A percentile compares a stretch with the other conserved stretches of the same genome.
phyloP scores from a whole-genome alignment of 192 early-diverging fungal species.

The Rhizoclosmatium globosum region DNA sequence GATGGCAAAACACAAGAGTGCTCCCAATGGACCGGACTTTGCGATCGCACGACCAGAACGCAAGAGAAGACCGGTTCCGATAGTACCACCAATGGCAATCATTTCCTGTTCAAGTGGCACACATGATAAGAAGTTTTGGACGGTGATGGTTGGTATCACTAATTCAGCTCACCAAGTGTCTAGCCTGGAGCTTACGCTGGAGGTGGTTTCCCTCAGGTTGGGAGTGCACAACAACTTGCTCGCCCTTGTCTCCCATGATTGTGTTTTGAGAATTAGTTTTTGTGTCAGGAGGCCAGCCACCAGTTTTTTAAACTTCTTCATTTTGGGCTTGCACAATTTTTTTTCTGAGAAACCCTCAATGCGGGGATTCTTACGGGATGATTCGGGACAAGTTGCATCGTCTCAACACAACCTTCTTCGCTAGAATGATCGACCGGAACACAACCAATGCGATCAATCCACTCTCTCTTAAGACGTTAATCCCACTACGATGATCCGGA shows the following conservation, averaged over 20 bases:
- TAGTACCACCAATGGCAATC: constrained; percentile 30
- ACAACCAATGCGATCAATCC: too few species aligned
- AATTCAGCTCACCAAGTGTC: constrained; percentile 19
- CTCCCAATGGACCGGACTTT: constrained; percentile 75
- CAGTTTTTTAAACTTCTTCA: too few species aligned
- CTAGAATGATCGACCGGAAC: too few species aligned
- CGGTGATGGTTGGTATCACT: background rate
- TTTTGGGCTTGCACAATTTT: too few species aligned
- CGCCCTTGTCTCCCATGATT: background rate
- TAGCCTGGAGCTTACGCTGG: constrained; percentile 7
- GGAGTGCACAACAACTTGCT: background rate
- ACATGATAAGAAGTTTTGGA: background rate
- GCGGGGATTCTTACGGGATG: too few species aligned
- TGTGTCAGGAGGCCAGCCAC: background rate
- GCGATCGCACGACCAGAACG: constrained; percentile 73
- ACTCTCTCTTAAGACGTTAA: too few species aligned
- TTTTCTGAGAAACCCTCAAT: too few species aligned
- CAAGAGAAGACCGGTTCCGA: constrained; percentile 80
- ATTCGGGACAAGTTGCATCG: too few species aligned
- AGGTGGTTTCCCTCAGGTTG: background rate
- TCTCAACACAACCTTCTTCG: too few species aligned
- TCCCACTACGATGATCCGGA: too few species aligned
- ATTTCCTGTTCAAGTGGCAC: background rate
- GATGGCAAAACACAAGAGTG: constrained; percentile 67
- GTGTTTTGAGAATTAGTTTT: background rate